Conservation (phyloP, 306 rosid genomes). For the Clitoria ternatea region DNA sequence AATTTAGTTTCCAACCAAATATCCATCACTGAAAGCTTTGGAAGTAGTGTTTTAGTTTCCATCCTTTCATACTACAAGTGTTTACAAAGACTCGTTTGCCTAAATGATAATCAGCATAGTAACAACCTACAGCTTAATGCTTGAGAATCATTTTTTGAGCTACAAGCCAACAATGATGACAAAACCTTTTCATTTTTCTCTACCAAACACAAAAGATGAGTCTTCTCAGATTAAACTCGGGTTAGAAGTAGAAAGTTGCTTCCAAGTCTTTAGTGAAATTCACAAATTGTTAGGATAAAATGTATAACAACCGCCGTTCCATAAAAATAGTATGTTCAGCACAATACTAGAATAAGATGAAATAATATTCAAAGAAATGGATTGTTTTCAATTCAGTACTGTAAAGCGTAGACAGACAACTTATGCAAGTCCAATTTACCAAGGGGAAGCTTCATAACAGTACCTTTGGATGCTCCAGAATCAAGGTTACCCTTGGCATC, state of each 20-base stretch:
- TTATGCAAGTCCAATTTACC: constrained; percentile 46
- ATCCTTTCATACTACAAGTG: constrained; percentile 29
- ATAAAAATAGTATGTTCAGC: not conserved
- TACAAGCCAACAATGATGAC: constrained; percentile 18
- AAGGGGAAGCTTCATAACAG: constrained; percentile 28
- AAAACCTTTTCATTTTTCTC: constrained; percentile 17
- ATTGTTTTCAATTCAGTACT: constrained; percentile 19
- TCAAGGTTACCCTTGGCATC: constrained; percentile 24
- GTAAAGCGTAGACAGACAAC: not conserved
- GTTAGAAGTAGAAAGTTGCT: not conserved
- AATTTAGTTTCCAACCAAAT: constrained; percentile 31
- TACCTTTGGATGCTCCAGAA: constrained; percentile 39
- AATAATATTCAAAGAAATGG: not conserved
- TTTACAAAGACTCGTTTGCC: constrained; percentile 27
- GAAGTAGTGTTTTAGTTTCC: constrained; percentile 35
- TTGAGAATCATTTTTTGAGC: constrained; percentile 14
- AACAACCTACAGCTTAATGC: constrained; percentile 17
- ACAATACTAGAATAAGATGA: constrained; percentile 8
- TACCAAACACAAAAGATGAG: constrained; percentile 9
- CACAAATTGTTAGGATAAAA: not conserved
- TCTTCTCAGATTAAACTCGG: not conserved
- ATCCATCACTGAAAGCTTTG: constrained; percentile 24
- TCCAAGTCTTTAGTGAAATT: constrained; percentile 15
- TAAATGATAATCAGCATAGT: constrained; percentile 24
- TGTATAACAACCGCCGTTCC: constrained; percentile 13